Evolutionary conservation across 345 rosid species (phyloP).

Genomic region (Aquilaria sinensis): DNA sequence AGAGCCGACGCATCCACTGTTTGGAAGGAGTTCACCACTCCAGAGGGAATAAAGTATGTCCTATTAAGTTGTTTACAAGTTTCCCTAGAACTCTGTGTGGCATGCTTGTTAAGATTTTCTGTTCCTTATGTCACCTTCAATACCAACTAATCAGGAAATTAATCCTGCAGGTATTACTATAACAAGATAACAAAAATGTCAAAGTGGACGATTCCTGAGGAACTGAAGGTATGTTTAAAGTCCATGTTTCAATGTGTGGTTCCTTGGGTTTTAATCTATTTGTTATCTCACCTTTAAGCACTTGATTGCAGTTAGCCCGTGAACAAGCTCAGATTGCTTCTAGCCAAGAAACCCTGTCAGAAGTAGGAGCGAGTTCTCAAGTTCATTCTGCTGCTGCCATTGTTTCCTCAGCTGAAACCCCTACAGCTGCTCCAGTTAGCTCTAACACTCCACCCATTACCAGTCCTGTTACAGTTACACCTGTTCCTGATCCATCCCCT

Average conservation of each 20-base stretch:
- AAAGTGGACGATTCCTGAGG: conserved; percentile 96
- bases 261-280: conserved; percentile 6
- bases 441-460: conserved; percentile 42
- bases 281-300: conserved; percentile 19
- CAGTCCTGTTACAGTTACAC: conserved; percentile 55
- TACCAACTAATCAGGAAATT: background rate
- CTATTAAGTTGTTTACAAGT: background rate
- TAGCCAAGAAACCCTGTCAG: conserved; percentile 36
- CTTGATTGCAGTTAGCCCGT: conserved; percentile 74
- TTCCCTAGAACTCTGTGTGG: background rate
- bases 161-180: conserved; percentile 71
- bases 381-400: conserved; percentile 28
- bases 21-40: conserved; percentile 95
- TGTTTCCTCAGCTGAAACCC: conserved; percentile 32
- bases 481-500: conserved; percentile 39
- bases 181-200: conserved; percentile 93
- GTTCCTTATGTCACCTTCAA: background rate
- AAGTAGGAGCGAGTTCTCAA: conserved; percentile 37
- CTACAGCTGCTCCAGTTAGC: conserved; percentile 36
- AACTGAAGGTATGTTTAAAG: conserved; percentile 57
- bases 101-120: background rate
- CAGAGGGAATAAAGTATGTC: conserved; percentile 81
- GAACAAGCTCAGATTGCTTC: conserved; percentile 69
- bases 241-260: conserved; percentile 18
- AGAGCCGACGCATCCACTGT: conserved; percentile 99